A percentile compares a stretch with the other conserved stretches of the same genome.
Evolutionary conservation across 805 yeast species (phyloP).

Genomic region (Starmerella tilneyi): DNA sequence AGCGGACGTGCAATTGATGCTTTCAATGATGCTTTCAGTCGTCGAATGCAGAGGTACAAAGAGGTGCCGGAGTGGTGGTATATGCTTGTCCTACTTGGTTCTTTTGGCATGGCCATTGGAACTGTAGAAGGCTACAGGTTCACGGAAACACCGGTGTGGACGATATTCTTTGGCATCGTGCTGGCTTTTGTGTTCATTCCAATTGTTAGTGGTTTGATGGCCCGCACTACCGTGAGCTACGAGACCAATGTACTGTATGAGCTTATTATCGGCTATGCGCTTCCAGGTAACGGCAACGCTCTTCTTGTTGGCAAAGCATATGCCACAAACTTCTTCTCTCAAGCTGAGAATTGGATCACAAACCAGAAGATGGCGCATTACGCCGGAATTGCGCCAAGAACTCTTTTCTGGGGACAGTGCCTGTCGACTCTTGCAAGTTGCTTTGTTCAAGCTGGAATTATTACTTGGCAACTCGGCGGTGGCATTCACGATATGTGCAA

Average conservation of each 20-base stretch:
- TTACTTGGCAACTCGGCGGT: constrained; percentile 17
- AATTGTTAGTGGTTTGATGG: constrained; percentile 43
- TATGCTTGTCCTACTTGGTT: constrained; percentile 35
- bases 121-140: constrained; percentile 34
- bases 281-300: constrained; percentile 47
- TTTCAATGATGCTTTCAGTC: constrained; percentile 27
- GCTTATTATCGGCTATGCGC: constrained; percentile 48
- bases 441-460: constrained; percentile 20
- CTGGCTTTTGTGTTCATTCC: constrained; percentile 47
- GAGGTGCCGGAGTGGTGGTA: constrained; percentile 73
- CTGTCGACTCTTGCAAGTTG: constrained; percentile 13
- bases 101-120: constrained; percentile 38
- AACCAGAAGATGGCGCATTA: constrained; percentile 46
- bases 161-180: constrained; percentile 43
- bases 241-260: constrained; percentile 51
- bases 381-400: constrained; percentile 27
- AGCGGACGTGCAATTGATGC: constrained; percentile 35
- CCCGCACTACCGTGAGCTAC: constrained; percentile 41
- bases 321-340: constrained; percentile 51
- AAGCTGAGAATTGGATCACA: constrained; percentile 51
- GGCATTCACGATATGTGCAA: constrained; percentile 31
- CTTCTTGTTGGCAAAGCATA: constrained; percentile 42
- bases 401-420: constrained; percentile 19
- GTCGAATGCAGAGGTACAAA: constrained; percentile 42
- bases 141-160: constrained; percentile 49